These are phyloP conservation scores for Boletus speciosus DNA, from an alignment of 768 basidiomycete genomes.

Conservation along the genomic window DNA sequence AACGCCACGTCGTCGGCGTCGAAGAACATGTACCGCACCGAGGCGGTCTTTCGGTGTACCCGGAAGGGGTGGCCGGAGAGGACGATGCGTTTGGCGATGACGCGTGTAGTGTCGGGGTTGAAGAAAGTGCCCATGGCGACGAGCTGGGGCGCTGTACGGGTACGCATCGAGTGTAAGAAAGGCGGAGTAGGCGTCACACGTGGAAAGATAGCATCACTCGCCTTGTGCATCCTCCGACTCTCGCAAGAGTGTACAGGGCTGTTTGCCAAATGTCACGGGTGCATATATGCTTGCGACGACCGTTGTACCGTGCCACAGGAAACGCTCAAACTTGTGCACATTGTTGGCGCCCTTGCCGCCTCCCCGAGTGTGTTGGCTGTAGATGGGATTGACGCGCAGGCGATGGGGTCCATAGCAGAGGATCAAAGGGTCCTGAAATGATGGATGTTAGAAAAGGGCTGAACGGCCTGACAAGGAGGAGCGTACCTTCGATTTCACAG, in stretches of 20 bases:
- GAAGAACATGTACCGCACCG: constrained; percentile 99
- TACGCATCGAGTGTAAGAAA: background rate
- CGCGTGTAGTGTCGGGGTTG: constrained; percentile 84
- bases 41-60: constrained; percentile 95
- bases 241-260: constrained; percentile 68
- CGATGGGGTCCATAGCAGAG: constrained; percentile 88
- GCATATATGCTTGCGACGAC: constrained; percentile 86
- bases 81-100: constrained; percentile 91
- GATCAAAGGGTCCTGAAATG: constrained; percentile 73
- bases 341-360: constrained; percentile 93
- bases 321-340: constrained; percentile 95
- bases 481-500: constrained; percentile 84
- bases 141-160: constrained; percentile 61
- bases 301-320: constrained; percentile 76
- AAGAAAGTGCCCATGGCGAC: constrained; percentile 89
- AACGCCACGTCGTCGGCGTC: constrained; percentile 89
- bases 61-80: constrained; percentile 96
- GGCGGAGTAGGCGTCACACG: background rate
- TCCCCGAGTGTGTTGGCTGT: constrained; percentile 87
- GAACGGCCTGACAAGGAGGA: background rate
- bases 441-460: background rate
- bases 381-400: constrained; percentile 80
- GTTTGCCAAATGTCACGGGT: constrained; percentile 81
- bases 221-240: constrained; percentile 69
- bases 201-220: constrained; percentile 23